phyloP scores from a whole-genome alignment of 441 rosid species.

The Dalechampia spathulata region DNA sequence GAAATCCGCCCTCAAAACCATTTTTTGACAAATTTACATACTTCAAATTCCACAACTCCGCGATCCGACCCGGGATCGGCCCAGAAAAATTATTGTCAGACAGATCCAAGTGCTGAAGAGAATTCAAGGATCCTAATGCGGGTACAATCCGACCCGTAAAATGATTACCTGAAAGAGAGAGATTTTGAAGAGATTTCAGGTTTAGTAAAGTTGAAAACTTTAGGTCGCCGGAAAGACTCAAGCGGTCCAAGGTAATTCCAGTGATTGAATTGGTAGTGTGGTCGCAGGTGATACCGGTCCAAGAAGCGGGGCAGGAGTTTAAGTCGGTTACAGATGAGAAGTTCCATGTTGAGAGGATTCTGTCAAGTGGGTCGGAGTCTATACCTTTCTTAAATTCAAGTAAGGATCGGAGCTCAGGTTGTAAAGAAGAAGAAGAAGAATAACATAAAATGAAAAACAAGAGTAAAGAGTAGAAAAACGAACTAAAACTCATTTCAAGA shows the following conservation, averaged over 20 bases:
- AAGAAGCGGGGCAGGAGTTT: conserved; percentile 38
- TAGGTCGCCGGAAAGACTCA: conserved; percentile 61
- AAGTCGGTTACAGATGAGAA: conserved; percentile 25
- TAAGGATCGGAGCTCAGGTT: conserved; percentile 50
- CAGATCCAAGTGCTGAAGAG: conserved; percentile 80
- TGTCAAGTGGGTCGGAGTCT: conserved; percentile 34
- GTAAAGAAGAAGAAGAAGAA: conserved; percentile 1
- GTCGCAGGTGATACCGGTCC: conserved; percentile 75
- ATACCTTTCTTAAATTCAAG: conserved; percentile 90
- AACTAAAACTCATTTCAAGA: conserved; percentile 36
- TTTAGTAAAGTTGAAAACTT: conserved; percentile 60
- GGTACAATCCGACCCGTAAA: conserved; percentile 88
- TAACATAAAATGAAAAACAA: not conserved
- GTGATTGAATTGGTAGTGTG: conserved; percentile 33
- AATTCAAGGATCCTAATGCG: conserved; percentile 57
- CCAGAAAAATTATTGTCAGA: conserved; percentile 70
- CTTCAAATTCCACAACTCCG: conserved; percentile 60
- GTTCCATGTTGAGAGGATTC: conserved; percentile 41
- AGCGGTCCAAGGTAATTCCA: conserved; percentile 49
- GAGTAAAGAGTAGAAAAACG: conserved; percentile 17
- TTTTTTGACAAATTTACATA: conserved; percentile 66
- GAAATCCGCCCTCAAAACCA: conserved; percentile 64
- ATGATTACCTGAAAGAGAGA: conserved; percentile 62
- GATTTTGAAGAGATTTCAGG: conserved; percentile 52
- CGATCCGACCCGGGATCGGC: conserved; percentile 82